Conservation (phyloP, 345 rosid species). For the Melastoma malabathricum region DNA sequence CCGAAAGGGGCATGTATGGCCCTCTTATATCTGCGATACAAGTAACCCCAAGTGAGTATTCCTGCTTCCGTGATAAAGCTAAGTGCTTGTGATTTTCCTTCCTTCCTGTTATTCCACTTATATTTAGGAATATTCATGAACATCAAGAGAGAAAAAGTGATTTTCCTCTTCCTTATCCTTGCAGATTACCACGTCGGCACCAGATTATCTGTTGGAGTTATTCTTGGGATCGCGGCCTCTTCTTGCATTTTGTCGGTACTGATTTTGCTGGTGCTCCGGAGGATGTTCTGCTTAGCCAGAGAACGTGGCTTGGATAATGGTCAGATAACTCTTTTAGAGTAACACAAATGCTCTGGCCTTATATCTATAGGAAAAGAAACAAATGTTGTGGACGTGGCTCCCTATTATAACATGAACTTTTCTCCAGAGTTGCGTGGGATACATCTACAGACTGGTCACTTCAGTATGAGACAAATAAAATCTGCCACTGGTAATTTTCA, state of each 20-base stretch:
- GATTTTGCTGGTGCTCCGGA: conserved; percentile 27
- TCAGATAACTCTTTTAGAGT: conserved; percentile 7
- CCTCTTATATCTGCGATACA: conserved; percentile 81
- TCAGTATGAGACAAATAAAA: conserved; percentile 63
- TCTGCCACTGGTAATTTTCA: conserved; percentile 63
- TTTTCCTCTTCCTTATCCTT: neutral
- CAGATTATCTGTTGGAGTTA: conserved; percentile 49
- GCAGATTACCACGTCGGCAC: conserved; percentile 57
- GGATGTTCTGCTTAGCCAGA: conserved; percentile 39
- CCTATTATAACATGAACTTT: neutral
- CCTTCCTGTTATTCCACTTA: too few relatives aligned
- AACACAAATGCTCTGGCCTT: neutral
- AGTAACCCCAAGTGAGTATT: conserved; percentile 56
- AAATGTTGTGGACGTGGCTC: too few relatives aligned
- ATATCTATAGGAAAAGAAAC: neutral
- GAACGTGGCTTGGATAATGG: conserved; percentile 47
- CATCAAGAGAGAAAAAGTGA: neutral
- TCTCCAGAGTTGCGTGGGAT: conserved; percentile 41
- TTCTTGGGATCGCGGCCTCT: conserved; percentile 51
- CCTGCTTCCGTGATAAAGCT: neutral
- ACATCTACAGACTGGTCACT: conserved; percentile 65
- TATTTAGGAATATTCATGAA: neutral
- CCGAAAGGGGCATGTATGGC: conserved; percentile 57
- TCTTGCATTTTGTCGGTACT: conserved; percentile 25
- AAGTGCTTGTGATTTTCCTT: too few relatives aligned